Evolutionary conservation across 495 filamentous ascomycete genomes (phyloP), one percentile per base, ranked within the genome.

Genomic region (Tuber calosporum): DNA sequence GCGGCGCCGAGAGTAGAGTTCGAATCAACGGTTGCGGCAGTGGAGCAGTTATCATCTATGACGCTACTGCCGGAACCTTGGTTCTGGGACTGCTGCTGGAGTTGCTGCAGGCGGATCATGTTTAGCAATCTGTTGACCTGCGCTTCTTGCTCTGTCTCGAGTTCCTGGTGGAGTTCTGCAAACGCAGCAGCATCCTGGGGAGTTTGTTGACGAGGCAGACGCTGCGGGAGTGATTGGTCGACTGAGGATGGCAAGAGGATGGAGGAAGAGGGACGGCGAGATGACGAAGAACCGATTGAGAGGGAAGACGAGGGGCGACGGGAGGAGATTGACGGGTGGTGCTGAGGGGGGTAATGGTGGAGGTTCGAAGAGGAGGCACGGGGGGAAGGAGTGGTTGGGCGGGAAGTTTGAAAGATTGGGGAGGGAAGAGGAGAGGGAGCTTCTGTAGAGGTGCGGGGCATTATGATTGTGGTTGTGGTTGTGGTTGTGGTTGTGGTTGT

Each of bases 71-170:
- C 84, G 26, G 53, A 62, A 30, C 53, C 30, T 17, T 62, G 53
- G 26, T 62, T 62, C 26, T 34, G 53, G 79, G 90, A 86, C 79
- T 91, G 86, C n/a, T 96, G 85, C 73, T 97, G 92, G 34, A 89
- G 83, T 82, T 97, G 94, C 78, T 97, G 90, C 69, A 89, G 88
- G 68, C 93, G 91, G 77, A 99, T 97, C 87, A 95, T 92, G 70
- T 88, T 88, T 26, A 99, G 86, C 1, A 99, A 88, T 41, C 94
- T 90, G 80, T 97, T 97, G 82, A 99, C 95, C 84, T 97, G 94
- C 17, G 89, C 93, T 83, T 99, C 95, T 82, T 97, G 94, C 81
- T 99, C 95, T 69, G 90, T 91, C 83, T 99, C 95, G 9, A 97
- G 85, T 81, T 97, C 92, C 79, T 99, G 94, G 81, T 97, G 94